A percentile compares a stretch with the other conserved stretches of the same genome.
phyloP scores from a whole-genome alignment of 2,329 filamentous ascomycete genomes.

The Pseudogymnoascus sp. region DNA sequence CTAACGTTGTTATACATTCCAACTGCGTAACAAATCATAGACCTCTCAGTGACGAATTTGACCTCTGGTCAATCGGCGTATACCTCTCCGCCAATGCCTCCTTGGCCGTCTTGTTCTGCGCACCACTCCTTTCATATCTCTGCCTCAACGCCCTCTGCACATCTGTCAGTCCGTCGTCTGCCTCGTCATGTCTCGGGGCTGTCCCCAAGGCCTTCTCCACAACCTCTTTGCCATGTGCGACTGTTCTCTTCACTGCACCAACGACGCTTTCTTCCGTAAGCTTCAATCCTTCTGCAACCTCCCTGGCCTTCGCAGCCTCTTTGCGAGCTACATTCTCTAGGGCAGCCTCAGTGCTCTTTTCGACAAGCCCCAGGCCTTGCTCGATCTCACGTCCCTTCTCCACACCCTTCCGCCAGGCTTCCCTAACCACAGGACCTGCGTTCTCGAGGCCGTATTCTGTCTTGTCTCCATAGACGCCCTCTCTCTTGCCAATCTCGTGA shows the following conservation, averaged over 20 bases:
- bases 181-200: constrained; percentile 39
- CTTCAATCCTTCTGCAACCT: constrained; percentile 22
- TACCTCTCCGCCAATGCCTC: constrained; percentile 51
- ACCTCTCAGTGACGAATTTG: constrained; percentile 31
- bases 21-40: constrained; percentile 19
- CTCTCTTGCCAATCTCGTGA: neutral
- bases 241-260: constrained; percentile 34
- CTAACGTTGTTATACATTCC: neutral
- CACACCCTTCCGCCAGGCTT: neutral
- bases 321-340: neutral
- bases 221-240: constrained; percentile 31
- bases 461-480: neutral
- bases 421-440: constrained; percentile 16
- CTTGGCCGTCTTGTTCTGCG: constrained; percentile 42
- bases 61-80: constrained; percentile 35
- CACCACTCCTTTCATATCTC: constrained; percentile 40
- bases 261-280: constrained; percentile 30
- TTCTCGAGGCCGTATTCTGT: constrained; percentile 12
- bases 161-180: constrained; percentile 17
- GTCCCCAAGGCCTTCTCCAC: constrained; percentile 34
- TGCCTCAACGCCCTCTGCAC: constrained; percentile 45
- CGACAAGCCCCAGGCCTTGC: neutral
- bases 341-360: neutral
- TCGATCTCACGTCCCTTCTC: constrained; percentile 1
- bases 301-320: neutral